These are phyloP conservation scores for Salix udensis DNA, from an alignment of 345 rosid species.

Conservation along the genomic window DNA sequence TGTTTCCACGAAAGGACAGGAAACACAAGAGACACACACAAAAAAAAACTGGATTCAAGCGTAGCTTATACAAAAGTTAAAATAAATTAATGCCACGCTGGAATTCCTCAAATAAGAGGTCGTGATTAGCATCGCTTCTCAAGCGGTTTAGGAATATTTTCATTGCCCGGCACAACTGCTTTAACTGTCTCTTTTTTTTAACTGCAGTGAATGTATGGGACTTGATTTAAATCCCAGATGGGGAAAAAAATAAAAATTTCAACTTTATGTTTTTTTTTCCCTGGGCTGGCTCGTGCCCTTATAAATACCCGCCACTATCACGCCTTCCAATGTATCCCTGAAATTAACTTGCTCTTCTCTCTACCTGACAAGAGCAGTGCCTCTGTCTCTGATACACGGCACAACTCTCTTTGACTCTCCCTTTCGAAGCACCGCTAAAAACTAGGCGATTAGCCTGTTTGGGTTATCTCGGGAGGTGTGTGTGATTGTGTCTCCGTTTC, in stretches of 20 bases:
- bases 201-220: not conserved
- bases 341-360: not conserved
- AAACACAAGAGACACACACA: not conserved
- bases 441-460: not conserved
- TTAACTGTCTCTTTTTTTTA: not conserved
- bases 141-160: not conserved
- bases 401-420: not conserved
- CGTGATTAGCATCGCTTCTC: not conserved
- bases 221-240: not conserved
- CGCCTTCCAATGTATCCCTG: not conserved
- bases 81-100: not conserved
- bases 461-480: slow-evolving; percentile 12
- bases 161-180: not conserved
- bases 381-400: not conserved
- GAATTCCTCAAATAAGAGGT: not conserved
- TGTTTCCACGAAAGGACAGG: not conserved
- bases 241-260: not conserved
- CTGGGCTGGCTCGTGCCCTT: not conserved
- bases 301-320: not conserved
- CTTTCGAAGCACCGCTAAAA: not conserved
- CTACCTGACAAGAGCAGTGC: not conserved
- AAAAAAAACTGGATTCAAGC: not conserved
- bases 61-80: not conserved
- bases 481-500: not conserved
- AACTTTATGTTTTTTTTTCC: not conserved